phyloP scores from a whole-genome alignment of 768 basidiomycete species.

The Tremella mesenterica region DNA sequence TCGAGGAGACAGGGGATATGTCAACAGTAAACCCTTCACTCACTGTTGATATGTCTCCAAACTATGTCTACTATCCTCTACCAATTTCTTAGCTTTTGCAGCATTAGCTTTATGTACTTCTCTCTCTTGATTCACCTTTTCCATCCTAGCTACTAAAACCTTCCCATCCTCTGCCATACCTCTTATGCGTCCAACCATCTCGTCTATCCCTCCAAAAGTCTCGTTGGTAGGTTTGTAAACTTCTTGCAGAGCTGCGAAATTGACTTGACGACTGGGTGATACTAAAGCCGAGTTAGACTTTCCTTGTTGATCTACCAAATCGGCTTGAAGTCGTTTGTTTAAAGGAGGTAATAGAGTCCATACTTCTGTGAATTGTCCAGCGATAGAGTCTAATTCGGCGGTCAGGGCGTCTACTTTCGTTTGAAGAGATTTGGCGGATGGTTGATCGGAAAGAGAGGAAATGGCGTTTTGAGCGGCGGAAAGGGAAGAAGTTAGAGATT shows the following conservation, averaged over 20 bases:
- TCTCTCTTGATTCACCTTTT: conserved; percentile 79
- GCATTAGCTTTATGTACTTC: conserved; percentile 87
- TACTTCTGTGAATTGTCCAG: conserved; percentile 59
- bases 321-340: conserved; percentile 58
- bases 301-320: conserved; percentile 46
- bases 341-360: conserved; percentile 79
- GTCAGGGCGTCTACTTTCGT: conserved; percentile 31
- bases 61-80: conserved; percentile 67
- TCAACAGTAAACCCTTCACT: conserved; percentile 12
- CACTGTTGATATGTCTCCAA: conserved; percentile 79
- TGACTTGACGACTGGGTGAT: conserved; percentile 58
- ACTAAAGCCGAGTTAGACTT: conserved; percentile 34
- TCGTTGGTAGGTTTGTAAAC: conserved; percentile 51
- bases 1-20: too few relatives aligned
- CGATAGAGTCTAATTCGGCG: conserved; percentile 53
- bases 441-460: conserved; percentile 10
- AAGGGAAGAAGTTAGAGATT: conserved; percentile 34
- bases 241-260: conserved; percentile 74
- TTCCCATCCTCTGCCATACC: conserved; percentile 75
- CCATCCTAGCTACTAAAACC: conserved; percentile 68
- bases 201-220: conserved; percentile 62
- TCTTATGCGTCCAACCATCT: conserved; percentile 67
- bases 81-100: conserved; percentile 80
- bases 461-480: conserved; percentile 31
- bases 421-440: conserved; percentile 21